These are phyloP conservation scores for Nannizziopsis arthrosporioides DNA, from an alignment of 2,329 filamentous ascomycete species.

Conservation along the genomic window DNA sequence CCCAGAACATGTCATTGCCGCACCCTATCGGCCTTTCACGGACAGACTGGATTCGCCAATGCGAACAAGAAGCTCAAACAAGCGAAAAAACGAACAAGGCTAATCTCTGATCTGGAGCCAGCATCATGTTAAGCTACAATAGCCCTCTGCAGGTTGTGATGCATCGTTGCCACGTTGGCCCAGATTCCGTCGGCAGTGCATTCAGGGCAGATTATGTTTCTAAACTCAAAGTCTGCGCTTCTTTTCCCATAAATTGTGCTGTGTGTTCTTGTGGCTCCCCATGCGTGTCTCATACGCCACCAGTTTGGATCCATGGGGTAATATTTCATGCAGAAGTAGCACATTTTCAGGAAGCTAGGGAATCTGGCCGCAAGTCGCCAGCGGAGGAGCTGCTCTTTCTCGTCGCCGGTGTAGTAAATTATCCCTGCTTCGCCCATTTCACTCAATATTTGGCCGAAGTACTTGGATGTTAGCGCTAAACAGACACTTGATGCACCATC, in stretches of 20 bases:
- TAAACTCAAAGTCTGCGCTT: constrained; percentile 11
- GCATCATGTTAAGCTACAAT: not conserved
- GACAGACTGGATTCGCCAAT: constrained; percentile 38
- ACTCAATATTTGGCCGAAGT: constrained; percentile 4
- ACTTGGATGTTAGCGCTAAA: constrained; percentile 12
- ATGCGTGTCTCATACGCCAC: constrained; percentile 9
- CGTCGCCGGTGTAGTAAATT: constrained; percentile 8
- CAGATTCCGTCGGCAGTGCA: constrained; percentile 11
- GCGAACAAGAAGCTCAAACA: constrained; percentile 24
- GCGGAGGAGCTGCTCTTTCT: constrained; percentile 10
- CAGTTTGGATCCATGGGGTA: constrained; percentile 7
- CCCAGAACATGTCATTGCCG: constrained; percentile 43
- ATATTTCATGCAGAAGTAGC: constrained; percentile 12
- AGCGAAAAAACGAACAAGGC: constrained; percentile 23
- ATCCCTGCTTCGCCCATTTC: not conserved
- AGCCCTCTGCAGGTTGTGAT: constrained; percentile 7
- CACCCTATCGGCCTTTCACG: constrained; percentile 49
- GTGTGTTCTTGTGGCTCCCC: constrained; percentile 5
- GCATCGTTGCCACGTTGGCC: constrained; percentile 5
- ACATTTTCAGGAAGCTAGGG: constrained; percentile 4
- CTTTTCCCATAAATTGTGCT: constrained; percentile 12
- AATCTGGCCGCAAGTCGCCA: constrained; percentile 12
- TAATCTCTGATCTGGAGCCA: not conserved
- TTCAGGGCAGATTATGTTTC: constrained; percentile 12
- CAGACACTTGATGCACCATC: constrained; percentile 9